Base-by-base conservation (phyloP, 768 basidiomycete genomes). In the Mycena maculata region DNA sequence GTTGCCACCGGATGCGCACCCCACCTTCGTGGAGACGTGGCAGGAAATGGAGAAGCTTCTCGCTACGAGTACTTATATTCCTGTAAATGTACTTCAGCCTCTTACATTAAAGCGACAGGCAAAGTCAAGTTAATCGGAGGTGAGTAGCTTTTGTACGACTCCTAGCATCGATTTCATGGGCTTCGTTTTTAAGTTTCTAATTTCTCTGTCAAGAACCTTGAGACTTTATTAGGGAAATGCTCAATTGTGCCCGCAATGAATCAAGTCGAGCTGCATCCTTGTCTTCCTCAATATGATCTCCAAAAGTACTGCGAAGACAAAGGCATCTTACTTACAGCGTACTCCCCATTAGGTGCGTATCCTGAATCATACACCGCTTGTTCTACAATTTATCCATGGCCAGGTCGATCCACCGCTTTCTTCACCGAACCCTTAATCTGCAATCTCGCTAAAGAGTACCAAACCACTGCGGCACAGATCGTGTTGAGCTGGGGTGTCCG, bases 401-500 rank as follows among this genome's bases (percentile, higher is more conserved):
- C 23, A 76, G 73, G 75, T 9, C 70, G 76, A 33, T 76, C 74
- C 10, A 65, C 70, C n/a, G 72, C 77, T 18, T 78, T 73, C 65
- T 78, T 82, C 57, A 41, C 63, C 11, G 73, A 75, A 61, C 67
- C 76, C 10, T 71, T 69, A 12, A 63, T 85, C 48, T 52, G 65
- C n/a, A 55, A 50, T 2, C 73, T 86, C 22, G 82, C 84, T 8
- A 69, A 75, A n/a, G 79, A 79, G 62, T 71, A 81, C 55, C 63
- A 72, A 28, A 73, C 70, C 22, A 80, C 81, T 1, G 69, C 78
- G 2, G 85, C 88, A 3, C 88, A 90, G 73, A 83, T 90, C 25
- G 73, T 90, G 28, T 77, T 92, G 20, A 82, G 87, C 68, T 92
- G 91, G 91, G 87, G 84, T 8, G 86, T 86, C 22, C 88, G 90